Evolutionary conservation across 164 flowering plant species (phyloP).

Genomic region (Amborella trichopoda): DNA sequence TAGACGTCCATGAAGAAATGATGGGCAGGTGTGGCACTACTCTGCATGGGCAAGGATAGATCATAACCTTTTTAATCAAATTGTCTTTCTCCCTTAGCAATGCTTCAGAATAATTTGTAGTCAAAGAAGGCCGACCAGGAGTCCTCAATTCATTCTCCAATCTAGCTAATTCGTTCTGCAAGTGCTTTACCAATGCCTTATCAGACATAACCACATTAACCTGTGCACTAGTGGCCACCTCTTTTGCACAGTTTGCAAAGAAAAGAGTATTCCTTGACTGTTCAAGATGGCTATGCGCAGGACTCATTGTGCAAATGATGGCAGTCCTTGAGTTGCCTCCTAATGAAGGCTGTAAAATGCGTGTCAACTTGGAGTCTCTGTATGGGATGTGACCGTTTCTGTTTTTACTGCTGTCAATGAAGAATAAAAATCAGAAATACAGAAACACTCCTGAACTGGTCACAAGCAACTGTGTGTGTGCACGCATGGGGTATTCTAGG

Average conservation of each 20-base stretch:
- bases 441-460: too few relatives aligned
- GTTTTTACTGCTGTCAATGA: slow-evolving; percentile 60
- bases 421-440: too few relatives aligned
- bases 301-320: slow-evolving; percentile 91
- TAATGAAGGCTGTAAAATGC: slow-evolving; percentile 77
- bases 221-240: slow-evolving; percentile 70
- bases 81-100: slow-evolving; percentile 69
- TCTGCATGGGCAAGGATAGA: too few relatives aligned
- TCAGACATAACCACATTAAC: slow-evolving; percentile 89
- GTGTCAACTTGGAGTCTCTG: slow-evolving; percentile 91
- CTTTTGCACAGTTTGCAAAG: slow-evolving; percentile 91
- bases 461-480: too few relatives aligned
- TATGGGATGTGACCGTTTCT: slow-evolving; percentile 75
- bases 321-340: slow-evolving; percentile 98
- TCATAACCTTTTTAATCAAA: slow-evolving; percentile 74
- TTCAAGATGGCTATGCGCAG: slow-evolving; percentile 78
- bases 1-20: too few relatives aligned
- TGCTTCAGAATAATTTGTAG: slow-evolving; percentile 22
- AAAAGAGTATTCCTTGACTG: slow-evolving; percentile 91
- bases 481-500: too few relatives aligned
- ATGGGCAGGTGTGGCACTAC: too few relatives aligned
- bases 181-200: slow-evolving; percentile 75
- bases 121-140: slow-evolving; percentile 18
- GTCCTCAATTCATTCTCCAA: slow-evolving; percentile 55
- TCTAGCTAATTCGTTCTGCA: slow-evolving; percentile 72